Evolutionary conservation across 306 rosid species (phyloP).

Genomic region (Medicago lupulina): DNA sequence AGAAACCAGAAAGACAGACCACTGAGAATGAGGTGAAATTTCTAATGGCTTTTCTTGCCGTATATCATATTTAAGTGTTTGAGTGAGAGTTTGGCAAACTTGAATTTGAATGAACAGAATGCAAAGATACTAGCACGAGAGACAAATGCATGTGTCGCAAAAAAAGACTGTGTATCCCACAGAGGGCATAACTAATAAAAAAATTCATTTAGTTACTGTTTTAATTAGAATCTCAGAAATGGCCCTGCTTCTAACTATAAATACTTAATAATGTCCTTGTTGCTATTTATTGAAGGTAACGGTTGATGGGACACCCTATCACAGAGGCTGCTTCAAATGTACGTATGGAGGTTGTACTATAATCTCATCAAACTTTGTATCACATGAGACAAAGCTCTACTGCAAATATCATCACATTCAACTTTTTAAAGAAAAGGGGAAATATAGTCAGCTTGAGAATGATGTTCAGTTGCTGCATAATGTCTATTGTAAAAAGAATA

Average conservation of each 20-base stretch:
- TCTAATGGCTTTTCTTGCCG: constrained; percentile 13
- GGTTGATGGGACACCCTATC: constrained; percentile 64
- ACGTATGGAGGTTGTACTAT: constrained; percentile 77
- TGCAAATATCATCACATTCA: constrained; percentile 91
- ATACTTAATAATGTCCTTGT: neutral
- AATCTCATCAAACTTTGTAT: constrained; percentile 68
- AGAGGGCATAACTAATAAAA: constrained; percentile 55
- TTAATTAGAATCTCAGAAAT: too few species aligned
- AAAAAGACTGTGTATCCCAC: constrained; percentile 75
- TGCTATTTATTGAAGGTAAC: constrained; percentile 53
- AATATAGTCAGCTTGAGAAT: constrained; percentile 75
- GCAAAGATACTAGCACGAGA: constrained; percentile 57
- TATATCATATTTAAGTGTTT: neutral
- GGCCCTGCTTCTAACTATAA: neutral
- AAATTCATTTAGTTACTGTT: neutral
- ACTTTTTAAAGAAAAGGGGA: constrained; percentile 80
- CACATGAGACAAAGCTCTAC: constrained; percentile 79
- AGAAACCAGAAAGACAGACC: constrained; percentile 56
- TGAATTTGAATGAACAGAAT: constrained; percentile 49
- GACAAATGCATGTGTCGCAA: constrained; percentile 77
- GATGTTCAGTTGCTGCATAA: constrained; percentile 43
- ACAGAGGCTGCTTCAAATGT: constrained; percentile 79
- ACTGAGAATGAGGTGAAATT: constrained; percentile 52
- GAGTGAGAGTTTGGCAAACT: neutral
- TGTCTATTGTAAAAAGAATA: neutral